Conservation (phyloP, 2,329 filamentous ascomycete species). For the Colletotrichum sp. region DNA sequence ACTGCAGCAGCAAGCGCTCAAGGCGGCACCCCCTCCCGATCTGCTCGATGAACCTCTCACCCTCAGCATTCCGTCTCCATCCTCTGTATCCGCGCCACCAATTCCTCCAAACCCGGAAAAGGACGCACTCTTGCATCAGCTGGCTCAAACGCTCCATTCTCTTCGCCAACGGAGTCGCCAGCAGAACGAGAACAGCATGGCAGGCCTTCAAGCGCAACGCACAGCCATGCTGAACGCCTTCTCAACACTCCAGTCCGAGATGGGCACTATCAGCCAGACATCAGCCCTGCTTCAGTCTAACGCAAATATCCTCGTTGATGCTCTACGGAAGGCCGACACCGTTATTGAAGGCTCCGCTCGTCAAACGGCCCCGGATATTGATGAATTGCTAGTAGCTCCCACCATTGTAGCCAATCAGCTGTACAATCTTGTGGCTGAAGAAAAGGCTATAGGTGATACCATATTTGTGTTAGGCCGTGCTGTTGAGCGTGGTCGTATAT, state of each 20-base stretch:
- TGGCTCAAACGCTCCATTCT: slow-evolving; percentile 72
- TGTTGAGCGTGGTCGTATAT: slow-evolving; percentile 74
- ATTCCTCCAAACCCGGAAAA: slow-evolving; percentile 97
- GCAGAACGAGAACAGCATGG: slow-evolving; percentile 76
- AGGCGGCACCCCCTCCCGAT: slow-evolving; percentile 50
- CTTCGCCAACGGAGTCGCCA: slow-evolving; percentile 72
- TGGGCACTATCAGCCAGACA: slow-evolving; percentile 72
- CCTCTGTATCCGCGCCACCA: slow-evolving; percentile 72
- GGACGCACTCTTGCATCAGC: slow-evolving; percentile 79
- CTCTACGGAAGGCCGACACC: slow-evolving; percentile 77
- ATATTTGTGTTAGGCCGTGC: slow-evolving; percentile 82
- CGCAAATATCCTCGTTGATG: slow-evolving; percentile 76
- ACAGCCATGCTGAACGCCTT: slow-evolving; percentile 76
- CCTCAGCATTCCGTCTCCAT: slow-evolving; percentile 51
- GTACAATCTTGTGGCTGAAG: slow-evolving; percentile 88
- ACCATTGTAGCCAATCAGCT: slow-evolving; percentile 93
- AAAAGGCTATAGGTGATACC: slow-evolving; percentile 83
- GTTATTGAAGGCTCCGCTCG: slow-evolving; percentile 76
- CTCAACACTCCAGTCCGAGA: slow-evolving; percentile 73
- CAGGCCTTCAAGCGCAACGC: slow-evolving; percentile 80
- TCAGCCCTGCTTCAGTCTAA: slow-evolving; percentile 77
- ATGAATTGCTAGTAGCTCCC: slow-evolving; percentile 91
- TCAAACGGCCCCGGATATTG: slow-evolving; percentile 76
- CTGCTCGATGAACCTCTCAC: slow-evolving; percentile 63
- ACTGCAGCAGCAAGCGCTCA: slow-evolving; percentile 28